Evolutionary conservation across 2,329 filamentous ascomycete species (phyloP).

Genomic region (Pleurostoma richardsiae): DNA sequence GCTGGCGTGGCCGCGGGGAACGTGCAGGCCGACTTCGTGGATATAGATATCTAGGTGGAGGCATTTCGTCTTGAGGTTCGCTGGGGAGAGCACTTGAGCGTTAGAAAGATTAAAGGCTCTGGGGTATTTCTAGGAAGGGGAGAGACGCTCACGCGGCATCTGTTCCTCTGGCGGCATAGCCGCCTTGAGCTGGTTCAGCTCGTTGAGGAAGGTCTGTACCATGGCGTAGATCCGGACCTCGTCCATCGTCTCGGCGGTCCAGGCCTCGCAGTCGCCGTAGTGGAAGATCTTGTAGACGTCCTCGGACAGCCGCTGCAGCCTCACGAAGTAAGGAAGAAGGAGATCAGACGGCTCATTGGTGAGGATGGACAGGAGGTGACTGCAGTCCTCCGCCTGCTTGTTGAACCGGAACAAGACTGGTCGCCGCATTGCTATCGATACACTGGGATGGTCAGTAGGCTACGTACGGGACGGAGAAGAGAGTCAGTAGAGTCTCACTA

Average conservation of each 20-base stretch:
- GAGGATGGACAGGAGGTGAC: slow-evolving; percentile 6
- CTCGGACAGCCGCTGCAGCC: slow-evolving; percentile 11
- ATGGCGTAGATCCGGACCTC: slow-evolving; percentile 10
- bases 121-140: slow-evolving; percentile 7
- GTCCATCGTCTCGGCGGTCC: slow-evolving; percentile 6
- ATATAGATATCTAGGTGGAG: slow-evolving; percentile 12
- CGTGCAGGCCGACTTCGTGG: slow-evolving; percentile 11
- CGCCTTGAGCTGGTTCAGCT: slow-evolving; percentile 9
- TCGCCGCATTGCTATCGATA: slow-evolving; percentile 11
- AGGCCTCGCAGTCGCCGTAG: slow-evolving; percentile 2
- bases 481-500: background rate
- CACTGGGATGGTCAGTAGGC: background rate
- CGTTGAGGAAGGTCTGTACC: slow-evolving; percentile 12
- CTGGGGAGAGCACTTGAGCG: background rate
- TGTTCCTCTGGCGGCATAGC: slow-evolving; percentile 4
- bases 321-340: slow-evolving; percentile 8
- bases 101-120: background rate
- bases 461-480: background rate
- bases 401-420: slow-evolving; percentile 12
- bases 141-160: too few species aligned
- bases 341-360: slow-evolving; percentile 6
- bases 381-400: slow-evolving; percentile 9
- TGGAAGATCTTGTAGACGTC: slow-evolving; percentile 11
- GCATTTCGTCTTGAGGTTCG: slow-evolving; percentile 2
- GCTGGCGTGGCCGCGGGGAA: slow-evolving; percentile 2